Evolutionary conservation across 2,329 filamentous ascomycete species (phyloP), one percentile per base, ranked within the genome.

Genomic region (Microdochium trichocladiopsis): DNA sequence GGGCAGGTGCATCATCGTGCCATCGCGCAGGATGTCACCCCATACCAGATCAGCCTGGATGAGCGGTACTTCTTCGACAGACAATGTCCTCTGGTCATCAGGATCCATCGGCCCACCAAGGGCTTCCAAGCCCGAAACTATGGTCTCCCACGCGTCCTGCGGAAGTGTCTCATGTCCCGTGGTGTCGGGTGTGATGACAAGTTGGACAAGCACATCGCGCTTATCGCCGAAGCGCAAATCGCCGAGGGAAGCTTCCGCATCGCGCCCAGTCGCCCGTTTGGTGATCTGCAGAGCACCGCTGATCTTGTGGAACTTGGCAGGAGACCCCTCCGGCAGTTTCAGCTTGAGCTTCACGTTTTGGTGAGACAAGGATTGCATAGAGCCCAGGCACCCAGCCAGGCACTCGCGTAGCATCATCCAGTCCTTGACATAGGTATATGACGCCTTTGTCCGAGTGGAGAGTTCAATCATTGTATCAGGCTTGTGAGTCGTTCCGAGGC

Each of bases 381-480:
- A 86, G 48, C 94, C 94, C 25, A 99, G 75, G 63, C 93, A 97
- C 45, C 94, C 94, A 23, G 92, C 94, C 47, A 96, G 79, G 67
- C 94, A 97, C 69, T 99, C 94, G 25, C 94, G 87, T 33, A 99
- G 80, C 93, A 97, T 99, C 93, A 97, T 97, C 94, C 94, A 99
- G 69, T 99, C 94, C 72, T 97, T 99, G 60, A 99, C 92, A 63
- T 97, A 99, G 1, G 91, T 95, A 65, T 97, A 99, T 1, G 91
- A 95, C 4, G 92, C 94, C 72, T 97, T 99, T 3, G 94, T 99
- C 55, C 91, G 82, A 6, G 89, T 94, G 1, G 94, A 97, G 12
- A 99, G 76, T 70, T 97, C 93, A 57, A 99, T 96, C 91, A 99
- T 95, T 1, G 92, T 96, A 66, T 99, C 94, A 4, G 94, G 94